Base-by-base conservation (phyloP, 2,329 filamentous ascomycete species). In the Aureobasidium leucospermi region DNA sequence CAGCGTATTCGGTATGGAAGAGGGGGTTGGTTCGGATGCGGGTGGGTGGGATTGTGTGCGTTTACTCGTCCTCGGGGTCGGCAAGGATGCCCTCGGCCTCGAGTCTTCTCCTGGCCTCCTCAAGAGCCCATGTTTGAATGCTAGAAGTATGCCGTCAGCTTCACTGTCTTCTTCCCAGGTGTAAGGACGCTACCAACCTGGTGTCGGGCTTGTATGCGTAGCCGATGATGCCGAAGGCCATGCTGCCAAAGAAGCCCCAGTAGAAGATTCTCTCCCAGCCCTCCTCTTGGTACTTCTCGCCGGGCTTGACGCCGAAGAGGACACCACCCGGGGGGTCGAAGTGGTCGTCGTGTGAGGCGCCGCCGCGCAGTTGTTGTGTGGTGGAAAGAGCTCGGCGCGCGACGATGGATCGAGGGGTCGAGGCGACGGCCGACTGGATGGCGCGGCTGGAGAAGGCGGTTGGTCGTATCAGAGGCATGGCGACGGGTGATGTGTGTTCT, bases 201-300 rank as follows among this genome's bases (percentile, higher is more conserved):
- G 93, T 97, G 81, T 99, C 94, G 57, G 94, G 94, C 85, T 97
- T 97, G 74, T 94, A 97, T 63, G 90, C 90, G 78, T 96, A 90
- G 65, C 88, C 90, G 65, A 96, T 80, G 63, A 83, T 85, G 58
- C 86, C 87, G 65, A 90, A 79, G 31, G 85, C 76, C 70, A 96
- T 76, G 70, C 85, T 87, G 58, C 89, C 90, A 73, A 86, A 88
- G 75, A 96, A 91, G 52, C 92, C 91, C 73, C 89, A 89, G 73
- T 87, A 87, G 79, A 88, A 92, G 59, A 91, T 77, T 66, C 81
- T 85, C 82, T 99, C 94, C 94, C 94, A 99, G 56, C 93, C 94
- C 79, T 99, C 94, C 75, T 90, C 89, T 82, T 95, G 85, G 72
- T 90, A 86, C 81, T 96, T 96, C 84, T 96, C 90, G 64, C 92